phyloP scores from a whole-genome alignment of 2,329 filamentous ascomycete species.

The Penicillium sumatraense region DNA sequence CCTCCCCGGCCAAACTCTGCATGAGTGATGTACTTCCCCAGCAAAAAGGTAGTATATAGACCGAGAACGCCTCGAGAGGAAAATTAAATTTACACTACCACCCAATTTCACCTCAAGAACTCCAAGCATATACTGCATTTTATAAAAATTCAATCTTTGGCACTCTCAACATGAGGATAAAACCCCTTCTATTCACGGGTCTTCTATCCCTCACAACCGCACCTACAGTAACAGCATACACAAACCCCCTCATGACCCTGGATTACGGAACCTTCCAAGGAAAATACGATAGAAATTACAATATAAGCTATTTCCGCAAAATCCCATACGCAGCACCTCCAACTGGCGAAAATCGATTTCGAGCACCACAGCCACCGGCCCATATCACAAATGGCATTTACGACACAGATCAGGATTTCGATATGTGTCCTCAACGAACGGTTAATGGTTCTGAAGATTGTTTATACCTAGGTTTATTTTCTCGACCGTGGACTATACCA shows the following conservation, averaged over 20 bases:
- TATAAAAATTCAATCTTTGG: background rate
- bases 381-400: conserved; percentile 56
- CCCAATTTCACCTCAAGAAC: background rate
- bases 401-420: conserved; percentile 59
- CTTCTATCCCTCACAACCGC: conserved; percentile 11
- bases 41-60: conserved; percentile 17
- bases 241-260: conserved; percentile 45
- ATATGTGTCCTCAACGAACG: conserved; percentile 64
- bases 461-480: conserved; percentile 64
- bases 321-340: conserved; percentile 67
- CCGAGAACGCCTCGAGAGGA: background rate
- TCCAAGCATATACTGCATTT: background rate
- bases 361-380: conserved; percentile 62
- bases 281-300: conserved; percentile 56
- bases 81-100: background rate
- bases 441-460: conserved; percentile 65
- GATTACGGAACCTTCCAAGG: conserved; percentile 60
- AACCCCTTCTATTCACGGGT: background rate
- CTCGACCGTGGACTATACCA: conserved; percentile 56
- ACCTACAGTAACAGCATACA: conserved; percentile 19
- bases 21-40: background rate
- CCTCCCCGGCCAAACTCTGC: background rate
- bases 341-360: conserved; percentile 62
- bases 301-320: conserved; percentile 64
- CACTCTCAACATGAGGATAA: conserved; percentile 2